Conservation (phyloP, 2,329 filamentous ascomycete species). For the Blumeria hordei region DNA sequence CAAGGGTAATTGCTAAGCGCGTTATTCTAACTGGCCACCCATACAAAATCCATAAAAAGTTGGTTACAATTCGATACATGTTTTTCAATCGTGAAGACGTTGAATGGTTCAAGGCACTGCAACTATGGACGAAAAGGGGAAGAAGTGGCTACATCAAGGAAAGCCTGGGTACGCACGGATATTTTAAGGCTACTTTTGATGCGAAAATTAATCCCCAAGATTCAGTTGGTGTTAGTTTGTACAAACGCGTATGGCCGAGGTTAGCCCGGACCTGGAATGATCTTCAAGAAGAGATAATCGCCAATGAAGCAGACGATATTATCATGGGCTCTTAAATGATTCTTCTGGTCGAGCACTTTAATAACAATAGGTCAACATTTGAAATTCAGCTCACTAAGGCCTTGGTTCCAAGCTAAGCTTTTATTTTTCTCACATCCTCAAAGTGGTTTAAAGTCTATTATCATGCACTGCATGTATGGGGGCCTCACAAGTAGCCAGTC, state of each 20-base stretch:
- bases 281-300: too few species aligned
- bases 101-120: constrained; percentile 90
- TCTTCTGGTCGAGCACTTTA: too few species aligned
- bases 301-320: too few species aligned
- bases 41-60: constrained; percentile 94
- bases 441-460: too few species aligned
- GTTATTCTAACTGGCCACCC: constrained; percentile 88
- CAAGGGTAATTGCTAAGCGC: constrained; percentile 74
- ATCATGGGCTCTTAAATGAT: too few species aligned
- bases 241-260: constrained; percentile 26
- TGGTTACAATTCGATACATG: constrained; percentile 97
- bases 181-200: constrained; percentile 98
- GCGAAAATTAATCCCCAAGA: constrained; percentile 90
- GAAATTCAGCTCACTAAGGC: too few species aligned
- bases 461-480: too few species aligned
- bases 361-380: too few species aligned
- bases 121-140: constrained; percentile 79
- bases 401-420: too few species aligned
- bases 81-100: constrained; percentile 96
- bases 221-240: constrained; percentile 70
- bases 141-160: constrained; percentile 86
- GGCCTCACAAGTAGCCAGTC: too few species aligned
- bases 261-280: too few species aligned
- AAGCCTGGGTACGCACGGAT: constrained; percentile 85
- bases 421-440: too few species aligned